Conservation (phyloP, 1,284 basidiomycete genomes). For the Golubevia pallescens region DNA sequence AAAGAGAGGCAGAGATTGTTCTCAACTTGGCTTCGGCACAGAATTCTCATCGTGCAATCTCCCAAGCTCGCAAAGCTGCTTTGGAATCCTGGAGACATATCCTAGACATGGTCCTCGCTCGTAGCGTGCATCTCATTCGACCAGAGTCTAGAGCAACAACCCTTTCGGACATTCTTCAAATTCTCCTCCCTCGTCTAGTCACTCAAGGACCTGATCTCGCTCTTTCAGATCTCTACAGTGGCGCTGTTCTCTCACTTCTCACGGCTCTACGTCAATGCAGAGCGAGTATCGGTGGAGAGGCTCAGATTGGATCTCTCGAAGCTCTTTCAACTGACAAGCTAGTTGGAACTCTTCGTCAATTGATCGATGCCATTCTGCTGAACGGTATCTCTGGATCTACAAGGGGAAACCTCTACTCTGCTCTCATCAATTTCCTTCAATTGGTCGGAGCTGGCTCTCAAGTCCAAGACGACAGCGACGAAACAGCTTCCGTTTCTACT, state of each 20-base stretch:
- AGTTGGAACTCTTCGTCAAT: conserved; percentile 75
- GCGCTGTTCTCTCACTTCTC: conserved; percentile 79
- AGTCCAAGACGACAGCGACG: conserved; percentile 26
- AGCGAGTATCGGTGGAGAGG: conserved; percentile 57
- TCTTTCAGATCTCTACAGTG: conserved; percentile 80
- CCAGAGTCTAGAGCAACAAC: conserved; percentile 37
- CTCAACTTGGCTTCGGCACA: conserved; percentile 48
- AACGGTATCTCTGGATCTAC: conserved; percentile 82
- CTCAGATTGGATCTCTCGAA: conserved; percentile 66
- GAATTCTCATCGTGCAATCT: conserved; percentile 50
- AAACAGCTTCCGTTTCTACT: conserved; percentile 31
- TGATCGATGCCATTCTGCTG: conserved; percentile 79
- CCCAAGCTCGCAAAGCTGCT: conserved; percentile 32
- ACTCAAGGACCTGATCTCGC: conserved; percentile 68
- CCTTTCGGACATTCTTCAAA: conserved; percentile 50
- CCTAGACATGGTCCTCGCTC: conserved; percentile 49
- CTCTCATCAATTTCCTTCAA: conserved; percentile 80
- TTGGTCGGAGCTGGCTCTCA: conserved; percentile 16
- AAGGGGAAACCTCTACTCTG: conserved; percentile 95
- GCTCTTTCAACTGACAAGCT: conserved; percentile 80
- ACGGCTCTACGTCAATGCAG: conserved; percentile 80
- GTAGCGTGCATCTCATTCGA: conserved; percentile 39
- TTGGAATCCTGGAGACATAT: conserved; percentile 53
- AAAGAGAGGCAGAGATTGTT: conserved; percentile 39
- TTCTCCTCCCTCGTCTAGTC: conserved; percentile 42